phyloP scores from a whole-genome alignment of 169 alveolate species.

The Plasmodium chabaudi region DNA sequence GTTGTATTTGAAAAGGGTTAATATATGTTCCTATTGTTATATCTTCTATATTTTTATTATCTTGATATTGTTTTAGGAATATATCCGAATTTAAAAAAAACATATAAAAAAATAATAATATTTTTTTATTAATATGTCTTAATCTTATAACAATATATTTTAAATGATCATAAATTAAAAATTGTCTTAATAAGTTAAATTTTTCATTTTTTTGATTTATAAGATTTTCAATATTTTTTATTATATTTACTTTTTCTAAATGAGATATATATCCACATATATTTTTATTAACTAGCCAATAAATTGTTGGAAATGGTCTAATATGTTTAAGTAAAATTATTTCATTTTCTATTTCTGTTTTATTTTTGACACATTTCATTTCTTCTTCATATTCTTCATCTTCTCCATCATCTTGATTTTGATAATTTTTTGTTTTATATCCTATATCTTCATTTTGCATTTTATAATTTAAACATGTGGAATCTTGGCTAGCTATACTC shows the following conservation, averaged over 20 bases:
- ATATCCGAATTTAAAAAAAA: slow-evolving; percentile 33
- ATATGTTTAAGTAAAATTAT: slow-evolving; percentile 57
- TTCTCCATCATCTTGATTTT: not conserved
- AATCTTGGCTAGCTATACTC: not conserved
- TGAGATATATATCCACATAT: slow-evolving; percentile 79
- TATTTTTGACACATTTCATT: slow-evolving; percentile 20
- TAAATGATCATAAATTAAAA: slow-evolving; percentile 66
- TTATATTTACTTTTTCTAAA: slow-evolving; percentile 82
- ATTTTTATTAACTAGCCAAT: slow-evolving; percentile 80
- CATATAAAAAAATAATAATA: slow-evolving; percentile 42
- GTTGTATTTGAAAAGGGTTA: slow-evolving; percentile 26
- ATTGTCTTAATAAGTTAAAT: slow-evolving; percentile 44
- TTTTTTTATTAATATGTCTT: slow-evolving; percentile 49
- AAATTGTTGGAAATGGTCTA: slow-evolving; percentile 85
- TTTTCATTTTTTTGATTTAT: slow-evolving; percentile 53
- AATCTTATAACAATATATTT: slow-evolving; percentile 52
- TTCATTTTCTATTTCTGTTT: slow-evolving; percentile 32
- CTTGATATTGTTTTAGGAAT: slow-evolving; percentile 14
- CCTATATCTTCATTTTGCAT: not conserved
- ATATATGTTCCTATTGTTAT: not conserved
- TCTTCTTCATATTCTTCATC: slow-evolving; percentile 12
- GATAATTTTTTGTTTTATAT: not conserved
- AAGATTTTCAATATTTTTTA: slow-evolving; percentile 75
- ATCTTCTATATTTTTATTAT: not conserved
- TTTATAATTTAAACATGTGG: too few relatives aligned